Conservation (phyloP, 352 stramenopile genomes). For the Phytophthora vignae region DNA sequence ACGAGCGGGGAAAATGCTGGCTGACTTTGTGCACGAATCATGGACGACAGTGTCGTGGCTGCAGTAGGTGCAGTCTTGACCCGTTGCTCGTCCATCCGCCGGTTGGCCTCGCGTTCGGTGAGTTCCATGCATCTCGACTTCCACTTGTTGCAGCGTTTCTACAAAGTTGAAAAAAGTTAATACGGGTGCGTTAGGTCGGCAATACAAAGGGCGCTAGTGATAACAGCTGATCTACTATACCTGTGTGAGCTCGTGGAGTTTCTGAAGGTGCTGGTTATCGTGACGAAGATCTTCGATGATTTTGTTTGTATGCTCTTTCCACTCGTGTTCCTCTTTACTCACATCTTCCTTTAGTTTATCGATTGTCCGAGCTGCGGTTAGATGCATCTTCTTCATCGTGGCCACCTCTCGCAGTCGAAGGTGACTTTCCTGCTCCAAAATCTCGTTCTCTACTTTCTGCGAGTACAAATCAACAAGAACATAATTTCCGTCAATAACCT, state of each 20-base stretch:
- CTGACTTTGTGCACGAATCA: constrained; percentile 51
- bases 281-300: constrained; percentile 65
- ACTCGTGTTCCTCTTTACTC: constrained; percentile 58
- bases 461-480: not conserved
- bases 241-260: constrained; percentile 62
- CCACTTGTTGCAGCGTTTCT: constrained; percentile 82
- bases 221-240: constrained; percentile 20
- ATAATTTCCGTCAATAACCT: not conserved
- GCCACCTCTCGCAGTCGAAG: constrained; percentile 67
- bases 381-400: constrained; percentile 69
- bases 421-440: constrained; percentile 75
- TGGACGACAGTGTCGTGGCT: constrained; percentile 33
- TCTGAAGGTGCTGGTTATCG: constrained; percentile 68
- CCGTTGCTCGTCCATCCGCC: constrained; percentile 52
- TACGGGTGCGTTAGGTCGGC: constrained; percentile 1
- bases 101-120: constrained; percentile 48
- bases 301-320: constrained; percentile 61
- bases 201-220: not conserved
- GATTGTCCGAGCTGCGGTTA: constrained; percentile 60
- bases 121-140: constrained; percentile 66
- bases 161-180: not conserved
- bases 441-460: constrained; percentile 83
- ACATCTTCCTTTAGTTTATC: constrained; percentile 69
- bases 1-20: constrained; percentile 27
- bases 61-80: constrained; percentile 42